phyloP scores from a whole-genome alignment of 2,329 filamentous ascomycete genomes.

The Graphiopsis chlorocephala region DNA sequence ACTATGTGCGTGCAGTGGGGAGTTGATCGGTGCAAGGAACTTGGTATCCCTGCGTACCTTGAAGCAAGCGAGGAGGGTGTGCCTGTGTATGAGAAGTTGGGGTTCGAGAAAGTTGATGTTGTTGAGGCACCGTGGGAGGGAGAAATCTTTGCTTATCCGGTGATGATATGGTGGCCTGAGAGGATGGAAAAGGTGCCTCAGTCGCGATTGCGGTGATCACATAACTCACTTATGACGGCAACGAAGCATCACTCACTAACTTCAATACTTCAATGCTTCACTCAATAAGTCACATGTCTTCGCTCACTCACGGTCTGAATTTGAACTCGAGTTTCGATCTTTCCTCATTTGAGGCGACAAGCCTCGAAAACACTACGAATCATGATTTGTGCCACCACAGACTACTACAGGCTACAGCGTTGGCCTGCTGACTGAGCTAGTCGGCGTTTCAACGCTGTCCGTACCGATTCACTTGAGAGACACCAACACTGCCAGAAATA shows the following conservation, averaged over 20 bases:
- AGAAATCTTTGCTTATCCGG: conserved; percentile 14
- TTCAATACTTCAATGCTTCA: neutral
- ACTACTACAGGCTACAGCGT: neutral
- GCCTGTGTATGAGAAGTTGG: conserved; percentile 38
- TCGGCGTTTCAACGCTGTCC: neutral
- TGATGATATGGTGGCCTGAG: conserved; percentile 27
- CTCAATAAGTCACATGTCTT: neutral
- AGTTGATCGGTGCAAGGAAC: conserved; percentile 35
- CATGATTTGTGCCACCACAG: neutral
- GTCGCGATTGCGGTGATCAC: neutral
- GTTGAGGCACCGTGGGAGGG: conserved; percentile 17
- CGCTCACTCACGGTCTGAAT: neutral
- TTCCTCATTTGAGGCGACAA: neutral
- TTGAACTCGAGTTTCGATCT: neutral
- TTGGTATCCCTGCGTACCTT: conserved; percentile 36
- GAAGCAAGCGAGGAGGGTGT: conserved; percentile 35
- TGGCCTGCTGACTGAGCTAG: neutral
- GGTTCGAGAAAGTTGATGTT: conserved; percentile 29
- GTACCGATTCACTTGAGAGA: neutral
- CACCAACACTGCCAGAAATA: neutral
- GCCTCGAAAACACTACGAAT: neutral
- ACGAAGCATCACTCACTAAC: neutral
- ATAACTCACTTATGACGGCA: neutral
- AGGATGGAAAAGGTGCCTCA: conserved; percentile 14
- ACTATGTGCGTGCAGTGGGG: conserved; percentile 39